Evolutionary conservation across 148 eudicot species (phyloP), one percentile per base, ranked within the genome.

Genomic region (Nyssa sinensis): DNA sequence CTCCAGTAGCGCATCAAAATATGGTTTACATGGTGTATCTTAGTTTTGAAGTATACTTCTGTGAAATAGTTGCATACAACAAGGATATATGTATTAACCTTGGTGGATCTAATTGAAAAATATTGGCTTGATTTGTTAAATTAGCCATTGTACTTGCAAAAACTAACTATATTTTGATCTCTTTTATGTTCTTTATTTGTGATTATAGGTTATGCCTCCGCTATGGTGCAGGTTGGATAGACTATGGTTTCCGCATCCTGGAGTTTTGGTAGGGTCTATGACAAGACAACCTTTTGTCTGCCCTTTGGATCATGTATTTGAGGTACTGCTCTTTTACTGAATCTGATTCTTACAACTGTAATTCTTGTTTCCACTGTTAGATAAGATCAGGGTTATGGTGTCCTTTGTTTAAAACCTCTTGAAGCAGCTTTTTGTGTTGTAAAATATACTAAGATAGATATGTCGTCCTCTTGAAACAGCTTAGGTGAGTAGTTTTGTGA

Each of bases 161-260:
- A 49, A 35, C 76, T 64, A 66, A 32, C 67, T 44, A 33, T 51
- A 31, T 76, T 34, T 72, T 77, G 66, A 75, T 80, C 59, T 82
- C 72, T 62, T 75, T 76, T 39, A 76, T 49, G 51, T 77, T 83
- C 69, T 34, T 79, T 69, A 71, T 80, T 83, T 85, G 84, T 86
- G 86, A 74, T 88, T 80, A 80, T 87, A 94, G 98, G 98, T 94
- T 80, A 91, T 95, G 97, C 99, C 99, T 85, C 96, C 97, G 77
- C 81, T 95, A 74, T 95, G 99, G 97, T 95, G 99, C 93, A 92
- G 99, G 94, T 86, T 95, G 86, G 99, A 95, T 87, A 88, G 99
- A 80, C 86, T 95, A 77, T 95, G 99, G 99, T 95, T 89, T 86
- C 84, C 94, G 64, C 99, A 95, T 95, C 99, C 99, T 81, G 99